phyloP scores from a whole-genome alignment of 2,329 filamentous ascomycete genomes.

The Fusarium beomiforme region DNA sequence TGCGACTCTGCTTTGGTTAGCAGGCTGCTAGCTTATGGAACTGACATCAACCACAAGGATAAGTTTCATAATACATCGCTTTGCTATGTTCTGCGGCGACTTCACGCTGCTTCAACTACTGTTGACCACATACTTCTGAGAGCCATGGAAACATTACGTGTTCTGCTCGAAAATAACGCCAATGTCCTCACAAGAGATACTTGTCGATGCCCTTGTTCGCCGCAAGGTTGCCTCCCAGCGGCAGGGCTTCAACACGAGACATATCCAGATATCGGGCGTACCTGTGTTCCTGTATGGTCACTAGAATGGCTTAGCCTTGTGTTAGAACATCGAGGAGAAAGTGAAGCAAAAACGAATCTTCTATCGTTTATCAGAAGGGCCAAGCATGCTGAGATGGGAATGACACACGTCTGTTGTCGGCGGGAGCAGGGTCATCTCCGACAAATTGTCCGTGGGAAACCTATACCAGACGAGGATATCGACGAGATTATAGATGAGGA shows the following conservation, averaged over 20 bases:
- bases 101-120: too few relatives aligned
- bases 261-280: neutral
- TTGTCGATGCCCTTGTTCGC: neutral
- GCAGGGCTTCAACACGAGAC: neutral
- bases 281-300: neutral
- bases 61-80: neutral
- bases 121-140: too few relatives aligned
- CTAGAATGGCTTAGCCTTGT: neutral
- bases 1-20: neutral
- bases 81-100: neutral
- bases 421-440: neutral
- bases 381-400: neutral
- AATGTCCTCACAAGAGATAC: neutral
- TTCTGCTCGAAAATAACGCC: neutral
- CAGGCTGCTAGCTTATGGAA: neutral
- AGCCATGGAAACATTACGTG: neutral
- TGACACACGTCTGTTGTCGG: neutral
- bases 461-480: neutral
- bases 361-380: neutral
- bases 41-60: neutral
- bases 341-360: neutral
- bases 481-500: neutral
- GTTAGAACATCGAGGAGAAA: neutral
- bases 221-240: neutral
- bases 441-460: neutral